Percentiles rank a stretch among this genome's conserved stretches.
Evolutionary conservation across 2,329 filamentous ascomycete species (phyloP).

Genomic region (Biscogniauxia sp.): DNA sequence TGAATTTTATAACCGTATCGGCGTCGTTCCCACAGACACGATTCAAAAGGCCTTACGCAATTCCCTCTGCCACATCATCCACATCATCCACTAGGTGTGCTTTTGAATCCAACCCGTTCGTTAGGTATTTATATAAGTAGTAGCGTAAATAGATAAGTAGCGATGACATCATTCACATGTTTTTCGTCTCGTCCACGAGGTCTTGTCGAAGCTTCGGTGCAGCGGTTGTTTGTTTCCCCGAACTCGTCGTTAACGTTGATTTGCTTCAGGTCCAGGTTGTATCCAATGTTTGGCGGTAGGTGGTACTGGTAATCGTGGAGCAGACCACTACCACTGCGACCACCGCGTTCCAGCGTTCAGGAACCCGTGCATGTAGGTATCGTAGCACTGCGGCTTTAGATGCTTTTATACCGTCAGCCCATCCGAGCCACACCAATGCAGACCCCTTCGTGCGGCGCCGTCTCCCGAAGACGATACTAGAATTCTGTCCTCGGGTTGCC

Average conservation of each 20-base stretch:
- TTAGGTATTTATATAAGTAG: no score
- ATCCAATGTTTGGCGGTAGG: no score
- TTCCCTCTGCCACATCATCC: background rate
- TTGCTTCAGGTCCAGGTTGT: no score
- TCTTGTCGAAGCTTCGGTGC: no score
- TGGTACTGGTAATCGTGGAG: background rate
- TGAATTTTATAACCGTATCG: background rate
- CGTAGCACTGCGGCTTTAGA: background rate
- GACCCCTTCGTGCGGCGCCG: background rate
- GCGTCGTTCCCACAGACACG: background rate
- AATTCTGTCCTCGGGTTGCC: no score
- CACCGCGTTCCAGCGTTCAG: background rate
- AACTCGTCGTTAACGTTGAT: no score
- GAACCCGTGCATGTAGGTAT: background rate
- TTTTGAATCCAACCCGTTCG: background rate
- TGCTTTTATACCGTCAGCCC: background rate
- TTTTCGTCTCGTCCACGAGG: no score
- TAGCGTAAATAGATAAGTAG: background rate
- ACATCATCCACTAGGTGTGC: background rate
- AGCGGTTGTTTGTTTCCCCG: no score
- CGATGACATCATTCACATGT: background rate
- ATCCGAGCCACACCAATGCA: background rate
- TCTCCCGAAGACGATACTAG: background rate
- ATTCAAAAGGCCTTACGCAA: background rate
- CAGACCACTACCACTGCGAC: no score